Percentiles rank a stretch among this genome's conserved stretches.
Conservation (phyloP, 139 green algal genomes). For the Yamagishiella unicocca region DNA sequence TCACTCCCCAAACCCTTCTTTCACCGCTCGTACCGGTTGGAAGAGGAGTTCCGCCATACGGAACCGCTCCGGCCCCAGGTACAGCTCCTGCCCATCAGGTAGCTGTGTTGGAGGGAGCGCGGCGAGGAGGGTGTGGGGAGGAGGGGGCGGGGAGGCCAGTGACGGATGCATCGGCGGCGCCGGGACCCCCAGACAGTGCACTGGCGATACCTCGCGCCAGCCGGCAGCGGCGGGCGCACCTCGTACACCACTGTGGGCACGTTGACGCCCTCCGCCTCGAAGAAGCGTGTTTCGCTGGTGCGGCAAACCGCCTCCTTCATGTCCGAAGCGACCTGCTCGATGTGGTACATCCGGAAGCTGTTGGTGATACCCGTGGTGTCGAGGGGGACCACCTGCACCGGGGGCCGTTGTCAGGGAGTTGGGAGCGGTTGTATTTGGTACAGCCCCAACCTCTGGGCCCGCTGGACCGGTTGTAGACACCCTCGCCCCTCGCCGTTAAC, state of each 20-base stretch:
- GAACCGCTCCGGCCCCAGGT: constrained; percentile 87
- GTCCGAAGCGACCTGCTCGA: constrained; percentile 75
- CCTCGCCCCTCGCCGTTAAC: no score
- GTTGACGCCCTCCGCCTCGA: constrained; percentile 79
- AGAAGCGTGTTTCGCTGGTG: constrained; percentile 82
- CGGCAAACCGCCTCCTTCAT: constrained; percentile 90
- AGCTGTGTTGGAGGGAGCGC: constrained; percentile 67
- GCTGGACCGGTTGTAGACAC: no score
- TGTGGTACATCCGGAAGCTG: constrained; percentile 39
- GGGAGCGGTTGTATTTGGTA: no score
- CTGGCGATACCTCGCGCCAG: no score
- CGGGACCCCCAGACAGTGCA: no score
- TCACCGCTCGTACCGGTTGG: constrained; percentile 63
- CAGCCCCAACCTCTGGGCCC: no score
- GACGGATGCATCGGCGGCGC: no score
- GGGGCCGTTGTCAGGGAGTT: no score
- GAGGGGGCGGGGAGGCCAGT: no score
- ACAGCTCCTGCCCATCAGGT: constrained; percentile 83
- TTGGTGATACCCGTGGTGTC: constrained; percentile 47
- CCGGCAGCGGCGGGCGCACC: no score
- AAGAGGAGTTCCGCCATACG: constrained; percentile 89
- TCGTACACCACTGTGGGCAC: constrained; percentile 91
- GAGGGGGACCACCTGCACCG: constrained; percentile 59
- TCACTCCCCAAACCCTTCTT: no score
- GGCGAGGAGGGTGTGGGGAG: no score